Base-by-base conservation (phyloP, 108 stramenopile genomes). In the Parietichytrium sp. region DNA sequence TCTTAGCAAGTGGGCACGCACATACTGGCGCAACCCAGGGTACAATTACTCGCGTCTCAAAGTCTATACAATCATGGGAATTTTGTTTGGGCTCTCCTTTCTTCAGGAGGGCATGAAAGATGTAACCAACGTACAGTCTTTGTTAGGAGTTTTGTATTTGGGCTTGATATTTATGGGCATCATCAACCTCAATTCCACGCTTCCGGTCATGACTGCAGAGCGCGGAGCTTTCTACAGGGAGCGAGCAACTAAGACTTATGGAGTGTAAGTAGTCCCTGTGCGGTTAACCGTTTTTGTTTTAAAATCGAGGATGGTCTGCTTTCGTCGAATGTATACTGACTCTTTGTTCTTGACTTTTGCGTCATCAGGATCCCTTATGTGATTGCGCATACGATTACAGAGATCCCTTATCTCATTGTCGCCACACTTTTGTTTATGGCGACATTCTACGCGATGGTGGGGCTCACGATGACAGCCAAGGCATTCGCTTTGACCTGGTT, bases 201-300 rank as follows among this genome's bases (percentile, higher is more conserved):
- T 91, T 3, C 90, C 90, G 16, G 87, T 85, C 15, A 85, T 88
- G 82, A 52, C 61, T 38, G 80, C 51, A 27, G 77, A 85, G 25
- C 84, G 90, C 20, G 85, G 88, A 49, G 84, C 88, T 54, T 91
- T 87, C 55, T 91, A 91, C 54, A 82, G 87, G 18, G 89, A 91
- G 52, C 83, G 85, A 20, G 86, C 89, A 10, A 82, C 88, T 33
- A 85, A 85, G n/a, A 88, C 88, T 86, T 82, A 82, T 25, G 7
- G 30, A 13, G 29, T 80, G n/a, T n/a, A n/a, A n/a, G n/a, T n/a
- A n/a, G n/a, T n/a, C n/a, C n/a, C n/a, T n/a, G n/a, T n/a, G n/a
- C n/a, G n/a, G n/a, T n/a, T n/a, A n/a, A n/a, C n/a, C n/a, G n/a
- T n/a, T n/a, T n/a, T n/a, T n/a, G n/a, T n/a, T n/a, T n/a, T n/a